Conservation (phyloP, 345 rosid genomes). For the Gossypium anomalum region DNA sequence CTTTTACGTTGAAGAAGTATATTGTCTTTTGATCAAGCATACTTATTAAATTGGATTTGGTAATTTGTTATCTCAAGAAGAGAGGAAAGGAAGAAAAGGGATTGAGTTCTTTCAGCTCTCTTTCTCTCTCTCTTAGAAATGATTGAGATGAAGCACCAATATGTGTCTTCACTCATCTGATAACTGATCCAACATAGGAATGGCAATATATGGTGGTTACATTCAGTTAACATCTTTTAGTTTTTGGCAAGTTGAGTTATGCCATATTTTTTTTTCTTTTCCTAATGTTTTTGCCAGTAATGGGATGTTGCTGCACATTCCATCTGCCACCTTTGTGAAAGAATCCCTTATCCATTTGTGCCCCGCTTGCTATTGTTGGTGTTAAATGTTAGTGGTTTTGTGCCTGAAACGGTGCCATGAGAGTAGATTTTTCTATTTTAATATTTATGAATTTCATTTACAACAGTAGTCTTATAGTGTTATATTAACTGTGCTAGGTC, state of each 20-base stretch:
- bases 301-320: not conserved
- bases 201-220: not conserved
- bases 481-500: not conserved
- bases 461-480: not conserved
- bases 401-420: not conserved
- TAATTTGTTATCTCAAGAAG: not conserved
- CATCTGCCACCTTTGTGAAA: not conserved
- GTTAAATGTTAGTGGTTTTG: not conserved
- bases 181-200: not conserved
- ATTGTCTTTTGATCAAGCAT: not conserved
- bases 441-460: not conserved
- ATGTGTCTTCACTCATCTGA: not conserved
- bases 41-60: not conserved
- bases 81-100: not conserved
- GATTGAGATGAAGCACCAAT: not conserved
- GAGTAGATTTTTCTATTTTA: not conserved
- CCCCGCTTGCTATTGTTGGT: not conserved
- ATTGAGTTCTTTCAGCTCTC: not conserved
- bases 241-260: not conserved
- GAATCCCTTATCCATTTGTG: not conserved
- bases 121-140: not conserved
- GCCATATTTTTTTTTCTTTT: not conserved
- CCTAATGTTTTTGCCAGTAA: not conserved
- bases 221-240: not conserved
- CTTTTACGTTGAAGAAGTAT: not conserved